Evolutionary conservation across 495 filamentous ascomycete species (phyloP).

Genomic region (Gamarada debralockiae): DNA sequence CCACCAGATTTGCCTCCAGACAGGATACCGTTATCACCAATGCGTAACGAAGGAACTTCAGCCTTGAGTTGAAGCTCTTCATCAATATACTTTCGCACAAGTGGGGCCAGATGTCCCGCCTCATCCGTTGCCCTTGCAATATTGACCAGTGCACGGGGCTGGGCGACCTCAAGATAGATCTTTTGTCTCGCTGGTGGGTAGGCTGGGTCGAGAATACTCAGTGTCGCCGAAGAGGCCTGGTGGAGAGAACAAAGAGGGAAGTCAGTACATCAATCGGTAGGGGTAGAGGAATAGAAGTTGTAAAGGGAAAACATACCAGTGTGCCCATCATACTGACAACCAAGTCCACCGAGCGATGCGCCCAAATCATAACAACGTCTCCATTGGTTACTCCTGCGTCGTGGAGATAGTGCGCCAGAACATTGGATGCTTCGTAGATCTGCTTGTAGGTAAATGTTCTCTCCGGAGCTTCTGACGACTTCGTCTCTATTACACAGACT

Average conservation of each 20-base stretch:
- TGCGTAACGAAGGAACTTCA: slow-evolving; percentile 70
- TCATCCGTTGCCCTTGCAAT: slow-evolving; percentile 79
- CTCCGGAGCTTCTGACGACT: slow-evolving; percentile 51
- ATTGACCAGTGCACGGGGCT: slow-evolving; percentile 71
- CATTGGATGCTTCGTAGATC: slow-evolving; percentile 82
- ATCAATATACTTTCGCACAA: slow-evolving; percentile 71
- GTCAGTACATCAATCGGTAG: too few species aligned
- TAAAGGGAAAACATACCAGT: too few species aligned
- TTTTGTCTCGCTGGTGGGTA: slow-evolving; percentile 88
- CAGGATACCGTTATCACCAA: slow-evolving; percentile 72
- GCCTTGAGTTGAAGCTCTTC: slow-evolving; percentile 69
- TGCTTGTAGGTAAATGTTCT: slow-evolving; percentile 82
- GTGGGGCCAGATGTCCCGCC: slow-evolving; percentile 57
- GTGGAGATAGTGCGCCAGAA: slow-evolving; percentile 77
- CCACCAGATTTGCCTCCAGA: too few species aligned
- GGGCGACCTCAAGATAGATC: slow-evolving; percentile 86
- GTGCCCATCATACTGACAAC: slow-evolving; percentile 63
- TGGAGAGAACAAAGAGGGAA: too few species aligned
- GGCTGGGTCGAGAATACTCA: slow-evolving; percentile 79
- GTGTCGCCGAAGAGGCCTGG: too few species aligned
- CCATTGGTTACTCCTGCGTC: slow-evolving; percentile 67
- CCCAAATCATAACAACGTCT: slow-evolving; percentile 93
- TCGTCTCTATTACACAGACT: slow-evolving; percentile 81
- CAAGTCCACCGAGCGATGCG: slow-evolving; percentile 73
- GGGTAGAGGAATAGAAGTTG: too few species aligned